Percentiles rank a stretch among this genome's conserved stretches.
Conservation (phyloP, 768 basidiomycete species). For the Pluteus cervinus region DNA sequence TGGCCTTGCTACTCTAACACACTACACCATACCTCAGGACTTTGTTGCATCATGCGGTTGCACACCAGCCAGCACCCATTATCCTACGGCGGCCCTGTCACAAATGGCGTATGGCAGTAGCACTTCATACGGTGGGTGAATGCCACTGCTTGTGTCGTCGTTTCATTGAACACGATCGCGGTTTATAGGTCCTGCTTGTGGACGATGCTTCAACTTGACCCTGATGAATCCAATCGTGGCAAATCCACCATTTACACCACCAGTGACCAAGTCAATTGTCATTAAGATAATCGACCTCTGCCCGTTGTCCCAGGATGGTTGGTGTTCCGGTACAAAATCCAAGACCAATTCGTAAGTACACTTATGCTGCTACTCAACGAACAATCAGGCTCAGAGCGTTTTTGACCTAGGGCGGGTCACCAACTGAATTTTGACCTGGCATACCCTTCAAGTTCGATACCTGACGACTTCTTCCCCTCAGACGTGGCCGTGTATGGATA, state of each 20-base stretch:
- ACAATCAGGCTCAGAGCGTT: not conserved
- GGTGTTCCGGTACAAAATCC: conserved; percentile 63
- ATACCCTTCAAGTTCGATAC: conserved; percentile 67
- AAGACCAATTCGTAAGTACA: conserved; percentile 58
- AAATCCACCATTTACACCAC: conserved; percentile 65
- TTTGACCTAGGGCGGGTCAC: conserved; percentile 47
- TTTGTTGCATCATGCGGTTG: conserved; percentile 77
- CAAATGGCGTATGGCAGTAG: conserved; percentile 79
- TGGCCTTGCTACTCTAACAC: conserved; percentile 74
- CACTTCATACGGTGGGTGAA: conserved; percentile 45
- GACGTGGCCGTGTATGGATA: conserved; percentile 61
- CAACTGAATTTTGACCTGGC: conserved; percentile 81
- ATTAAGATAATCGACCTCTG: conserved; percentile 81
- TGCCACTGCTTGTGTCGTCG: not conserved
- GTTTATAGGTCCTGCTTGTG: conserved; percentile 58
- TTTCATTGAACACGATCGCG: conserved; percentile 1
- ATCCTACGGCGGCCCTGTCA: conserved; percentile 75
- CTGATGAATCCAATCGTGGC: conserved; percentile 62
- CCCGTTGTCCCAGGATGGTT: conserved; percentile 53
- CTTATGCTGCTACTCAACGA: conserved; percentile 1
- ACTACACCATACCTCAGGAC: conserved; percentile 52
- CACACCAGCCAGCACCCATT: conserved; percentile 56
- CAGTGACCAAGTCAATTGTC: conserved; percentile 52
- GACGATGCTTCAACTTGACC: conserved; percentile 74
- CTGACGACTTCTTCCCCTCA: conserved; percentile 70